Evolutionary conservation across 176 grass and related monocot species (phyloP).

Genomic region (Triticum turgidum): DNA sequence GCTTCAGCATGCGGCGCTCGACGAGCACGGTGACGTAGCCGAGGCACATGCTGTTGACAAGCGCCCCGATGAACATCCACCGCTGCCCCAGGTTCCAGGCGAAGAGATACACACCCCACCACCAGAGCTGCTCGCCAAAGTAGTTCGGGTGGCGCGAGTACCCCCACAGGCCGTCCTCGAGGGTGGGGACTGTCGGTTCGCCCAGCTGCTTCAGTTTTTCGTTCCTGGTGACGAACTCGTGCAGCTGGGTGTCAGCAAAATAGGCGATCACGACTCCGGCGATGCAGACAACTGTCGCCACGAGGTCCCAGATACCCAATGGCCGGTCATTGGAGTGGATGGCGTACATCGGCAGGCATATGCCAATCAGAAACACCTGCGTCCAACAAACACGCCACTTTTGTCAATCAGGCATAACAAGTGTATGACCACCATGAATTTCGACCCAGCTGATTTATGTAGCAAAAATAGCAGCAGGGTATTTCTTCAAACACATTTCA

Average conservation of each 20-base stretch:
- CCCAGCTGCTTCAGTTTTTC: constrained; percentile 46
- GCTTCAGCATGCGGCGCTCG: constrained; percentile 76
- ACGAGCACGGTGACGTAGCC: constrained; percentile 83
- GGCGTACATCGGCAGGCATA: constrained; percentile 84
- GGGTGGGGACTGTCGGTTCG: constrained; percentile 40
- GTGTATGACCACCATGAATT: neutral
- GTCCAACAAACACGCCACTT: neutral
- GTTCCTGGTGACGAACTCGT: constrained; percentile 57
- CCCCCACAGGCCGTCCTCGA: constrained; percentile 63
- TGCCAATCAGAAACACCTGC: constrained; percentile 85
- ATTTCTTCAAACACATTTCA: constrained; percentile 34
- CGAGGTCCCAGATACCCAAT: constrained; percentile 55
- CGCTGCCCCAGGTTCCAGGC: constrained; percentile 68
- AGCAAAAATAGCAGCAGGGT: neutral
- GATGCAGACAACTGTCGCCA: constrained; percentile 48
- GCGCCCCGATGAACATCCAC: constrained; percentile 77
- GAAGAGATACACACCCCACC: constrained; percentile 83
- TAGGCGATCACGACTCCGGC: constrained; percentile 57
- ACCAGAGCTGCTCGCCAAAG: constrained; percentile 87
- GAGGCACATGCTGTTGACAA: constrained; percentile 74
- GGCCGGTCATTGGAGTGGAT: constrained; percentile 56
- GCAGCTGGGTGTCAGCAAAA: constrained; percentile 84
- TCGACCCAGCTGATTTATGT: neutral
- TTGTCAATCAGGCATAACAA: neutral
- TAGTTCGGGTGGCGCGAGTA: constrained; percentile 98